These are phyloP conservation scores for Fusarium liriodendri DNA, from an alignment of 2,329 filamentous ascomycete genomes.

Conservation along the genomic window DNA sequence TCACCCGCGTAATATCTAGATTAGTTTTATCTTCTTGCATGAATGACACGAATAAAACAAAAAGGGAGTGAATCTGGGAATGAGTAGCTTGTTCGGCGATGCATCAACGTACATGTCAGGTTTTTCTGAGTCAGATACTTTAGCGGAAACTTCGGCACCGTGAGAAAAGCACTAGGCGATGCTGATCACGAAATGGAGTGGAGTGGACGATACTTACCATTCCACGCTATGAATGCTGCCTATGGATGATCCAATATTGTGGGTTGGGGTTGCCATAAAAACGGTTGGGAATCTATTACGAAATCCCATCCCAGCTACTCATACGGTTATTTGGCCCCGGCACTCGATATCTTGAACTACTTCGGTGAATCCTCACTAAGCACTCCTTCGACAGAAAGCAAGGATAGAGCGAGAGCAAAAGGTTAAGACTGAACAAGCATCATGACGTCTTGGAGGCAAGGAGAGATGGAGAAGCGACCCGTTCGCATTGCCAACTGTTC, in stretches of 20 bases:
- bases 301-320: not conserved
- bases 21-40: not conserved
- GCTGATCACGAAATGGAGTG: not conserved
- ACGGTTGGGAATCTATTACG: not conserved
- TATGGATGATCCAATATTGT: not conserved
- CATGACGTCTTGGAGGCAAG: constrained; percentile 2
- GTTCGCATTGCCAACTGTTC: constrained; percentile 24
- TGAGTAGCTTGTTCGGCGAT: not conserved
- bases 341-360: not conserved
- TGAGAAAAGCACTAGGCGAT: not conserved
- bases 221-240: not conserved
- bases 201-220: not conserved
- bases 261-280: not conserved
- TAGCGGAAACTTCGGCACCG: not conserved
- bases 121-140: not conserved
- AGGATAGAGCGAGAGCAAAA: not conserved
- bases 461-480: constrained; percentile 10
- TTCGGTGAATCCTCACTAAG: not conserved
- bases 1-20: not conserved
- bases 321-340: not conserved
- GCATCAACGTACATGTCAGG: not conserved
- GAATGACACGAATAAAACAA: not conserved
- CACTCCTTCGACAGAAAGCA: not conserved
- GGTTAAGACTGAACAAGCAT: not conserved
- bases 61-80: not conserved